Percentiles rank a stretch among this genome's conserved stretches.
phyloP scores from a whole-genome alignment of 129 eudicot species.

The Chrysanthemum makinoi region DNA sequence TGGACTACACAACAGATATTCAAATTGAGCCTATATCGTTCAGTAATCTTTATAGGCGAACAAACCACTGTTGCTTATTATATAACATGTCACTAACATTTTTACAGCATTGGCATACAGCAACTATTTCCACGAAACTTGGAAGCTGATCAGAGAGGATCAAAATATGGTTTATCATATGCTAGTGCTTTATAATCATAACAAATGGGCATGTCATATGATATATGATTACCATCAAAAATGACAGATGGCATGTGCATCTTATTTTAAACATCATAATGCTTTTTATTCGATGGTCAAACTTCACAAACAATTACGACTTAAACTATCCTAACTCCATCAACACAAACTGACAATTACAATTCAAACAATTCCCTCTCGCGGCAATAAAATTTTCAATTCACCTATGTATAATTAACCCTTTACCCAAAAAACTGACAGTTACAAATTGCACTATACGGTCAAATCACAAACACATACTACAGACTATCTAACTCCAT shows the following conservation, averaged over 20 bases:
- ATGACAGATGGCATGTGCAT: background rate
- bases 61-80: constrained; percentile 11
- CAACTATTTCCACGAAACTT: constrained; percentile 2
- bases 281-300: background rate
- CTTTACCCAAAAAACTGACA: no score
- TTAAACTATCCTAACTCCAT: no score
- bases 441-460: no score
- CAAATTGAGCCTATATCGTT: background rate
- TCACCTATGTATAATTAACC: no score
- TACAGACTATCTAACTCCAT: no score
- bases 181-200: background rate
- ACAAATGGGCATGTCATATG: background rate
- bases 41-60: background rate
- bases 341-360: no score
- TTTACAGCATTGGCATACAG: background rate
- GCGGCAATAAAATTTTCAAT: no score
- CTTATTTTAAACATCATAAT: background rate
- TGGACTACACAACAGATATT: background rate
- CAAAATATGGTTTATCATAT: background rate
- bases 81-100: background rate
- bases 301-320: background rate
- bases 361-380: no score
- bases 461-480: no score
- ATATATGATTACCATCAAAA: background rate
- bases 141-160: constrained; percentile 9